These are phyloP conservation scores for Termitomyces sp. DNA, from an alignment of 768 basidiomycete species.

Conservation along the genomic window DNA sequence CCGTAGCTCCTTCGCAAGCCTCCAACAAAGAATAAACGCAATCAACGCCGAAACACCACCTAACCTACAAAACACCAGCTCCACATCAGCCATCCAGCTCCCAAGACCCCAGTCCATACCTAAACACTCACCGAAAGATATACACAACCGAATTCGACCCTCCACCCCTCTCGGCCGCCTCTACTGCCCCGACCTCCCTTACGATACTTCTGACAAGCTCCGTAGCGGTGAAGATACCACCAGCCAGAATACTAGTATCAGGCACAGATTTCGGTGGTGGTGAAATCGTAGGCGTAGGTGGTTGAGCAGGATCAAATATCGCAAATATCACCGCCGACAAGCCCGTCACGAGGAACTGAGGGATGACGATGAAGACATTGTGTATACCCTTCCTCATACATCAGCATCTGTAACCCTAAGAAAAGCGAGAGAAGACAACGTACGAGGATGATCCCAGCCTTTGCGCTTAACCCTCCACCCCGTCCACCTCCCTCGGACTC, in stretches of 20 bases:
- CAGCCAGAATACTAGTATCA: too few species aligned
- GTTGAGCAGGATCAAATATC: conserved; percentile 67
- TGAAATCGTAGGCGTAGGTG: conserved; percentile 5
- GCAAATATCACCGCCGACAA: conserved; percentile 85
- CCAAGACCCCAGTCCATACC: background rate
- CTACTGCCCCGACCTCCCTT: conserved; percentile 1
- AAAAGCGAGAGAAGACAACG: conserved; percentile 21
- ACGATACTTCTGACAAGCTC: conserved; percentile 2
- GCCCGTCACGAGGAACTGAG: conserved; percentile 90
- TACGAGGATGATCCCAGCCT: conserved; percentile 87
- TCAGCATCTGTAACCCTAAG: background rate
- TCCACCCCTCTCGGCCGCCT: conserved; percentile 16
- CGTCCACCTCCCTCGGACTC: background rate
- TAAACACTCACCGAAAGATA: conserved; percentile 66
- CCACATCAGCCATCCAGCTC: background rate
- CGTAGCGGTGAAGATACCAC: background rate
- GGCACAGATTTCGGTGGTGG: conserved; percentile 5
- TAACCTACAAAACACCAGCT: conserved; percentile 32
- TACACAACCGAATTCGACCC: conserved; percentile 71
- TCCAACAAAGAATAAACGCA: conserved; percentile 52
- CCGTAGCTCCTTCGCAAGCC: conserved; percentile 50
- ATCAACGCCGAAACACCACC: conserved; percentile 54
- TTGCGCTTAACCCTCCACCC: conserved; percentile 52
- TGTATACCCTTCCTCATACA: conserved; percentile 74
- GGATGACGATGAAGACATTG: conserved; percentile 90